Evolutionary conservation across 2,329 filamentous ascomycete species (phyloP), one percentile per base, ranked within the genome.

Genomic region (Aspergillus caelatus): DNA sequence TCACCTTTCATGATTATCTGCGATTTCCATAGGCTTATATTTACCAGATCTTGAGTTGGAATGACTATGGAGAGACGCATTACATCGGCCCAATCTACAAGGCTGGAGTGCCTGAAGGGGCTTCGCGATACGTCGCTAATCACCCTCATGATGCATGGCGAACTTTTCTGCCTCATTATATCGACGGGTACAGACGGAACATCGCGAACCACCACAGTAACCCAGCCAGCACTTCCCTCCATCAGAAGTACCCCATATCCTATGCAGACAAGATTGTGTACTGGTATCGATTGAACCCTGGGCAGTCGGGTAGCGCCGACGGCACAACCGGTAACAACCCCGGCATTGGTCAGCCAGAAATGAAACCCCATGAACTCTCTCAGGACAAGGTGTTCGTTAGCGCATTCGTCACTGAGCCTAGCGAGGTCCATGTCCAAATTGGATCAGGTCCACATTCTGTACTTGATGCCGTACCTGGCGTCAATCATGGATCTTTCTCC

Each of bases 21-120:
- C 11, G 1, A 19, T 50, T 11, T 5, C 12, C 57, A 36, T 16
- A 7, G 14, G 2, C 43, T 28, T 30, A 58, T 36, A 45, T 23
- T 45, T 28, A 61, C 11, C 60, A 84, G 74, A 84, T 87, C 50
- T 82, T 87, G 53, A 84, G 83, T 21, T 88, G 85, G 85, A 88
- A 88, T 67, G 86, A 88, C 69, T 88, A 81, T 64, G 86, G 86
- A 39, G 86, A 88, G 71, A 83, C 85, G 1, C 85, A 86, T 72
- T 87, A 88, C 70, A 84, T 87, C 65, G 82, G 81, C 26, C 82
- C 84, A 0, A 72, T 86, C 41, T 72, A 79, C 50, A 74, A 82
- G 10, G 77, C 81, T 9, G 80, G 81, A 36, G 80, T 85, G n/a
- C 82, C 84, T 3, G 68, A 77, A 3, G 84, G 83, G 7, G 82